A percentile compares a stretch with the other conserved stretches of the same genome.
Evolutionary conservation across 1,284 basidiomycete genomes (phyloP).

Genomic region (Golubevia pallescens): DNA sequence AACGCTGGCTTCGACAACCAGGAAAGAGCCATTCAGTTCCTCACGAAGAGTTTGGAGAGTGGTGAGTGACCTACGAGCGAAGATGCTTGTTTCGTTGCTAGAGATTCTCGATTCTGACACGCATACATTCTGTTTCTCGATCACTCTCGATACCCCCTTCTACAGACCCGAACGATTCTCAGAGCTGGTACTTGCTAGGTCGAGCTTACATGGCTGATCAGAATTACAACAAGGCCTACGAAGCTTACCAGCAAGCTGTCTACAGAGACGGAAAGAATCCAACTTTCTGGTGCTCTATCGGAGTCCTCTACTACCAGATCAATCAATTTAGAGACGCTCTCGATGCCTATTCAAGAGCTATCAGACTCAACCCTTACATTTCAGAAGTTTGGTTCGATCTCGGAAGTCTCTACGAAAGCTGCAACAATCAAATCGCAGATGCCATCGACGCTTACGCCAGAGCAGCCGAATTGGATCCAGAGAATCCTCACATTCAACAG

Average conservation of each 20-base stretch:
- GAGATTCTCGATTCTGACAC: not conserved
- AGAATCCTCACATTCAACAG: constrained; percentile 53
- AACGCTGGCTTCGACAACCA: constrained; percentile 93
- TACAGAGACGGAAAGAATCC: constrained; percentile 98
- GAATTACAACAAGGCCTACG: constrained; percentile 99
- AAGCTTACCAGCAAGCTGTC: constrained; percentile 98
- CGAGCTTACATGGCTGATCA: constrained; percentile 98
- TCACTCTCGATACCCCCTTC: too few species aligned
- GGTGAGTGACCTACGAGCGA: too few species aligned
- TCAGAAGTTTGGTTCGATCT: constrained; percentile 99
- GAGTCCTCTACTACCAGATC: constrained; percentile 98
- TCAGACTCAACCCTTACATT: constrained; percentile 98
- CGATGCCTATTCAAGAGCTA: constrained; percentile 96
- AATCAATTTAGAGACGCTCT: constrained; percentile 98
- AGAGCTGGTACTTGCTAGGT: constrained; percentile 97
- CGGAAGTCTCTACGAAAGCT: constrained; percentile 93
- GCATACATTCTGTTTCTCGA: too few species aligned
- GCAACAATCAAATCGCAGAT: constrained; percentile 98
- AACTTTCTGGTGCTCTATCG: constrained; percentile 99
- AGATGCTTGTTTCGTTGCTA: not conserved
- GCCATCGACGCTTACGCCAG: constrained; percentile 89
- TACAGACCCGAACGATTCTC: constrained; percentile 92
- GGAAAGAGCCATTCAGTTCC: constrained; percentile 87
- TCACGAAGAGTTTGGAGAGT: constrained; percentile 77
- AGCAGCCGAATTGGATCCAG: constrained; percentile 57